Base-by-base conservation (phyloP, 2,329 filamentous ascomycete species). In the Neofusicoccum sp. region DNA sequence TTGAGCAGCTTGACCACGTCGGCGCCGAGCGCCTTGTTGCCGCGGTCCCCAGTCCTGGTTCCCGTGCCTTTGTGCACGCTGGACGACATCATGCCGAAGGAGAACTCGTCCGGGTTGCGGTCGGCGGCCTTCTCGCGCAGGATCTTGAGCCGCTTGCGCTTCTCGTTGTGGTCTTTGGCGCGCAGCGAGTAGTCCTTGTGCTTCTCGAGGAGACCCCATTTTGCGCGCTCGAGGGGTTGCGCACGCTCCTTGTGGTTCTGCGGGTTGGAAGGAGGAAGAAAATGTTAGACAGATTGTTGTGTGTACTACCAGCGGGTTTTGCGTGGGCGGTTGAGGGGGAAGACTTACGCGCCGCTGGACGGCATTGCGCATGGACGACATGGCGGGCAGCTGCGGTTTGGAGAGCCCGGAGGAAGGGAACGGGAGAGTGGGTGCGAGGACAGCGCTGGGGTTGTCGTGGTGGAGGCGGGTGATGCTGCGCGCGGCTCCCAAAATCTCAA, bases 141-240 rank as follows among this genome's bases (percentile, higher is more conserved):
- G 16, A 83, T 78, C 69, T 82, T 80, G 59, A 88, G 75, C 64
- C 85, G 84, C 61, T 78, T 76, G 69, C 85, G 83, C 73, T 88
- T 88, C 59, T 75, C 70, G 67, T 85, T 85, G 78, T 86, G 85
- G 75, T 88, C 85, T 71, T 80, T 79, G 16, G 86, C 86, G 58
- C 86, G 84, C 61, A 87, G 82, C 63, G 83, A 82, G 77, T 88
- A 88, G 75, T 88, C 86, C 80, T 97, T 97, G 83, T 95, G 90
- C 79, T 99, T 98, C 76, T 98, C 95, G 63, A 98, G 87, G 24
- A 98, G 84, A 65, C 95, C 95, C 78, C 92, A 91, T 80, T 91
- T 91, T 66, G 88, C 81, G 58, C 95, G 90, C 72, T 93, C 90
- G 65, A 86, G 77, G 41, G 93, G 90, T 75, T 98, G 95, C 36